A percentile compares a stretch with the other conserved stretches of the same genome.
These are phyloP conservation scores for Chamaecyparis obtusa DNA, from an alignment of 75 land plant genomes.

Conservation along the genomic window DNA sequence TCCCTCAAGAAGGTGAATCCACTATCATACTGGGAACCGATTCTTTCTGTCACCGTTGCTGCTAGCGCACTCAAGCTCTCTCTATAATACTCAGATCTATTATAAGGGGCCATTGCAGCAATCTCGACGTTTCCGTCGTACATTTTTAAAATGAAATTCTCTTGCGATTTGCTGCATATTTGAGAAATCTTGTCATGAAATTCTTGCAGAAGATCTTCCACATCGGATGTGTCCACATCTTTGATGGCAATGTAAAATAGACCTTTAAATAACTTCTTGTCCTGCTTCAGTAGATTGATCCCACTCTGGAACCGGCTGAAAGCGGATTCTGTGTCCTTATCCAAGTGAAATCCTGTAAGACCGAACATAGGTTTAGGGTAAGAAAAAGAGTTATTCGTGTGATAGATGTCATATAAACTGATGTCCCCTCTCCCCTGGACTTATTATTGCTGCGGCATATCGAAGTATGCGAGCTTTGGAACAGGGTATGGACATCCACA, in stretches of 20 bases:
- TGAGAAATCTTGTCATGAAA: slow-evolving; percentile 21
- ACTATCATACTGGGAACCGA: not conserved
- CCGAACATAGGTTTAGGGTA: not conserved
- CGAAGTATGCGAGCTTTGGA: too few relatives aligned
- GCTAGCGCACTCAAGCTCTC: slow-evolving; percentile 15
- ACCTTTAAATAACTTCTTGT: slow-evolving; percentile 40
- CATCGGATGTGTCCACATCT: slow-evolving; percentile 36
- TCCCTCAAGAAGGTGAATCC: slow-evolving; percentile 24
- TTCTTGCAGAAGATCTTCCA: slow-evolving; percentile 30
- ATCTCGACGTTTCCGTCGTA: slow-evolving; percentile 32
- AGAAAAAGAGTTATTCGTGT: too few relatives aligned
- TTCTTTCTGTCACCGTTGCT: slow-evolving; percentile 7
- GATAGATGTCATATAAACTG: too few relatives aligned
- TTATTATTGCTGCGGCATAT: too few relatives aligned
- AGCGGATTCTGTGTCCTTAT: slow-evolving; percentile 31
- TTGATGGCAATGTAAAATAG: slow-evolving; percentile 34
- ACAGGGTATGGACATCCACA: too few relatives aligned
- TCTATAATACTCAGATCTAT: slow-evolving; percentile 20
- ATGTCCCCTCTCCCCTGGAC: too few relatives aligned
- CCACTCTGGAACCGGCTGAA: slow-evolving; percentile 39
- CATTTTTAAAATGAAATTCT: slow-evolving; percentile 35
- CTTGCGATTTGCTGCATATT: slow-evolving; percentile 26
- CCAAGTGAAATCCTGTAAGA: slow-evolving; percentile 32
- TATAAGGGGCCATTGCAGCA: slow-evolving; percentile 35
- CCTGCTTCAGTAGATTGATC: slow-evolving; percentile 28